Evolutionary conservation across 2,329 filamentous ascomycete genomes (phyloP), one percentile per base, ranked within the genome.

Genomic region (Aspergillus aculeatus): DNA sequence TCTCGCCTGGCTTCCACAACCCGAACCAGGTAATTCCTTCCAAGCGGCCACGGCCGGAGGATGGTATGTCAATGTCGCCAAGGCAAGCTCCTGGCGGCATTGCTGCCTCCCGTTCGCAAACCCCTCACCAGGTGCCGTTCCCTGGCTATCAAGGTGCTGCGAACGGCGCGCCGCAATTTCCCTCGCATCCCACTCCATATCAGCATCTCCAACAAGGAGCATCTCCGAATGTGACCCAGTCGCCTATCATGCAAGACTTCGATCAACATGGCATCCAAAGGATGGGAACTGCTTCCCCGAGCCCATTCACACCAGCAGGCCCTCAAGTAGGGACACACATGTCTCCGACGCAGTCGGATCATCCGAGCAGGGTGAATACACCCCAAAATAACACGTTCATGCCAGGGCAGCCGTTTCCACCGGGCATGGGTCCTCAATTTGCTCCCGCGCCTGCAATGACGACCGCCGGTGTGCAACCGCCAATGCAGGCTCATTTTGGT

Each of bases 211-310:
- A 92, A 70, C 86, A 89, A 66, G 89, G 90, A 69, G 88, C 89
- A 54, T 92, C 92, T 3, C 84, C 87, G 54, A 95, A 92, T 75
- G 89, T 91, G 62, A 96, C 92, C 44, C 94, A 94, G 11, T 98
- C 95, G 6, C 95, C 95, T 29, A 94, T 96, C 63, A 92, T 97
- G 63, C 93, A 96, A 71, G 83, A 86, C 56, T 87, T 86, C 57
- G 78, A 80, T 60, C 77, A 82, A 76, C 86, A 90, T 71, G 84
- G 84, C 68, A 87, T 89, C 44, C 90, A 92, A 72, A 83, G 92
- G 70, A 91, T 98, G 75, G 89, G 92, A 65, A 97, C 94, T 50
- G 89, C 92, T 48, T 98, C 95, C 32, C 94, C 95, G 3, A 94
- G 95, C 75, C 91, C 92, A 1, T 96, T 96, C 74, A 93, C 90